Conservation (phyloP, 495 filamentous ascomycete genomes). For the Aspergillus baeticus region DNA sequence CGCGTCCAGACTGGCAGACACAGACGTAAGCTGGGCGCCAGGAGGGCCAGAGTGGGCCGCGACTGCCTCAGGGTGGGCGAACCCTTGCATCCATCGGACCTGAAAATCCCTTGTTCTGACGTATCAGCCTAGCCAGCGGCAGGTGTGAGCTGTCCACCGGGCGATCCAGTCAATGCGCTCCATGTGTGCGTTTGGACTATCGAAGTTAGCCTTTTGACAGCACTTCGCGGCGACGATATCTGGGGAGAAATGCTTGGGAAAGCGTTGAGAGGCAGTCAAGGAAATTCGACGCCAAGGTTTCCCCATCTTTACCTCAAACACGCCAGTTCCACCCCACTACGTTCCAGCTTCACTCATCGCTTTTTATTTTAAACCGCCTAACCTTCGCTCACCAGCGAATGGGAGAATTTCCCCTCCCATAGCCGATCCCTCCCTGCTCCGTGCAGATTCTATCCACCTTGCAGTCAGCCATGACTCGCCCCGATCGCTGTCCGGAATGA, state of each 20-base stretch:
- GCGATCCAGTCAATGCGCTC: too few relatives aligned
- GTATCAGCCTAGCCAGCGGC: not conserved
- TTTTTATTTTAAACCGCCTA: not conserved
- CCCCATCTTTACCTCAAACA: conserved; percentile 1
- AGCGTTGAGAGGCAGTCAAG: too few relatives aligned
- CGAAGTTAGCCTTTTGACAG: too few relatives aligned
- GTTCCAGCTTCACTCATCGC: not conserved
- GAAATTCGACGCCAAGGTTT: not conserved
- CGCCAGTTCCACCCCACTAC: not conserved
- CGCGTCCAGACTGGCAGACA: not conserved
- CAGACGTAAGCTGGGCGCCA: not conserved
- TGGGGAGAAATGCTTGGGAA: not conserved
- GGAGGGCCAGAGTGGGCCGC: not conserved
- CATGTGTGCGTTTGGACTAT: too few relatives aligned
- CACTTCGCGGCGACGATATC: too few relatives aligned
- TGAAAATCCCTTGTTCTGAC: not conserved
- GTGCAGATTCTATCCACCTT: conserved; percentile 5
- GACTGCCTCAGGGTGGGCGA: not conserved
- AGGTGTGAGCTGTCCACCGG: too few relatives aligned
- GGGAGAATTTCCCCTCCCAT: conserved; percentile 2
- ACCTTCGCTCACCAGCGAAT: not conserved
- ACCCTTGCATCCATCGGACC: not conserved
- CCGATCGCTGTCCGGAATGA: conserved; percentile 1
- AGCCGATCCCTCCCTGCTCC: not conserved
- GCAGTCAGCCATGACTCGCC: conserved; percentile 13